Evolutionary conservation across 108 stramenopile species (phyloP), one percentile per base, ranked within the genome.

Genomic region (Stephanodiscus triporus): DNA sequence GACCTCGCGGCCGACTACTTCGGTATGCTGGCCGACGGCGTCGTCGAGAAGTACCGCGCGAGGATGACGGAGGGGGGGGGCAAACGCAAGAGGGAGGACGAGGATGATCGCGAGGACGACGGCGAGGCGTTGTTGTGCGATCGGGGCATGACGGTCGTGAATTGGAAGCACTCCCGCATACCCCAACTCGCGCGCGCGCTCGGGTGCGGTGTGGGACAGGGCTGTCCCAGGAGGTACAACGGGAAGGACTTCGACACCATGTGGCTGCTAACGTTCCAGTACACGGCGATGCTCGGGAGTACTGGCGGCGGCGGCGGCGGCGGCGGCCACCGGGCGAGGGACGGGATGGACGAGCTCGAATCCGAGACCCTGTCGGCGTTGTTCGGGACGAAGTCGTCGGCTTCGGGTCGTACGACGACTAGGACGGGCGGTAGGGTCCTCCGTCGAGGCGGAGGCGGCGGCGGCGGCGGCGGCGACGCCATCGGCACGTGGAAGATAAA

Each of bases 141-240:
- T 40, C 57, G 70, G 22, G 80, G 76, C 14, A 53, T 76, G 67
- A 73, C 72, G 11, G 75, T 82, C 2, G 67, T 82, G 13, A 82
- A 78, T 64, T 82, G 81, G 81, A 82, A 82, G 40, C 81, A 82
- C 48, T 59, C 55, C 48, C 66, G 72, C 13, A 82, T 82, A 32
- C 81, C 81, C 1, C 51, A 43, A 8, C 60, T 75, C 16, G 77
- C 81, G 20, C 24, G 37, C n/a, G 76, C 81, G 11, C 37, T 82
- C 29, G 81, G 77, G 53, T 82, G 77, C 47, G 81, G 81, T 29
- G 23, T 29, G 16, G 3, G 34, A 0, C 60, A 78, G 27, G 81
- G 81, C n/a, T 82, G 81, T 47, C 81, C 81, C 0, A 29, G 37
- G 6, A 80, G 71, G 23, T 84, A 84, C 48, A 27, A 75, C 10